Base-by-base conservation (phyloP, 148 eudicot genomes). In the Vaccinium vitisidaea region DNA sequence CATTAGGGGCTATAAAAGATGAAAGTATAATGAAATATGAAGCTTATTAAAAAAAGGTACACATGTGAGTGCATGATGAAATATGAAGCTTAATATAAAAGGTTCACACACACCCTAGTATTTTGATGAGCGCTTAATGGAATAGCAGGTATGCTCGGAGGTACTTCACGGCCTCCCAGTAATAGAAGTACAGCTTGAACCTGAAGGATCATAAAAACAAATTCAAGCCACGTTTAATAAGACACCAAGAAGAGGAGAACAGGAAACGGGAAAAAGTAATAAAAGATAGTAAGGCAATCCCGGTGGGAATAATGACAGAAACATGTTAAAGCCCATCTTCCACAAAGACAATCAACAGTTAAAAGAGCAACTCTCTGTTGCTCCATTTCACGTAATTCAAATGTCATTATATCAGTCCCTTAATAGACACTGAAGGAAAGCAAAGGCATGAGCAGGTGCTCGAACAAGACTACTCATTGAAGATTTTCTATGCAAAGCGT, bases 111-210 rank as follows among this genome's bases (percentile, higher is more conserved):
- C 90, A 94, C 98, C 92, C 92, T 88, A 84, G 82, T 88, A 82
- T 76, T 84, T 15, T 82, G 90, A 25, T 89, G 75, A 80, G 88
- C 71, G 78, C 87, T 84, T 71, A 91, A 77, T 32, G 95, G 93
- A 73, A 87, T 19, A 75, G 88, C 50, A 87, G 95, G 98, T 77
- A 91, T 86, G 79, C 82, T 91, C 18, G 92, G 87, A 82, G 92
- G 93, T 69, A 94, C 86, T 90, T 93, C 95, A 83, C 91, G 95
- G 13, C 93, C 98, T 61, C 95, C 95, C 76, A 94, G 86, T 81
- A 94, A 86, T 71, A 94, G 92, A 52, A 94, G 91, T 76, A 94
- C 95, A 58, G 95, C 93, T 92, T 94, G 98, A 86, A 94, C 98
- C 95, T 94, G 93, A 76, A 84, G 50, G 59, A 85, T 71, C 80